phyloP scores from a whole-genome alignment of 768 basidiomycete genomes.

The Phaeotremella fagi region DNA sequence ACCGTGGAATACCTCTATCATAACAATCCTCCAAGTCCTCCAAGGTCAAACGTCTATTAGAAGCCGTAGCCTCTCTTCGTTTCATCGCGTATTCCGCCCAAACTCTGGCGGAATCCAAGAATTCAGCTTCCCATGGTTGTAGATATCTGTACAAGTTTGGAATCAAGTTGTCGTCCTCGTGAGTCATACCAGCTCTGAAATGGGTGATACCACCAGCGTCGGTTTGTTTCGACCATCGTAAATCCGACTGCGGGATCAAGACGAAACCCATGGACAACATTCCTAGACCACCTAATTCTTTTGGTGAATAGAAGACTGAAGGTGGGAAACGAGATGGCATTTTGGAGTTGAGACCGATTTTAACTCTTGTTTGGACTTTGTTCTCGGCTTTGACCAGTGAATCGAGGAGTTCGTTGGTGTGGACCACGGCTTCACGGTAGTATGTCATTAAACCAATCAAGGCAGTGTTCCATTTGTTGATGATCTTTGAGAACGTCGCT shows the following conservation, averaged over 20 bases:
- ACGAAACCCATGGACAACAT: slow-evolving; percentile 99
- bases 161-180: slow-evolving; percentile 65
- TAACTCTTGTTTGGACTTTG: slow-evolving; percentile 99
- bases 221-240: slow-evolving; percentile 97
- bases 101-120: slow-evolving; percentile 94
- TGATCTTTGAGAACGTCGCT: slow-evolving; percentile 97
- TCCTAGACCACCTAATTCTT: slow-evolving; percentile 96
- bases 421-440: slow-evolving; percentile 94
- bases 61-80: slow-evolving; percentile 97
- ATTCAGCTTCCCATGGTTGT: slow-evolving; percentile 96
- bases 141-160: slow-evolving; percentile 96
- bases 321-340: slow-evolving; percentile 99
- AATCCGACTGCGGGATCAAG: slow-evolving; percentile 93
- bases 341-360: slow-evolving; percentile 98
- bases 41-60: slow-evolving; percentile 90
- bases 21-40: slow-evolving; percentile 98
- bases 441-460: slow-evolving; percentile 96
- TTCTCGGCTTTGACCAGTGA: slow-evolving; percentile 97
- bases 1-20: slow-evolving; percentile 85
- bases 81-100: slow-evolving; percentile 99
- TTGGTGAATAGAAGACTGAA: slow-evolving; percentile 81
- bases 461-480: slow-evolving; percentile 61
- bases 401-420: slow-evolving; percentile 93
- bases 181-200: slow-evolving; percentile 98
- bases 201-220: slow-evolving; percentile 96